Evolutionary conservation across 2,329 filamentous ascomycete species (phyloP), one percentile per base, ranked within the genome.

Genomic region (Nannizzia gypsea): DNA sequence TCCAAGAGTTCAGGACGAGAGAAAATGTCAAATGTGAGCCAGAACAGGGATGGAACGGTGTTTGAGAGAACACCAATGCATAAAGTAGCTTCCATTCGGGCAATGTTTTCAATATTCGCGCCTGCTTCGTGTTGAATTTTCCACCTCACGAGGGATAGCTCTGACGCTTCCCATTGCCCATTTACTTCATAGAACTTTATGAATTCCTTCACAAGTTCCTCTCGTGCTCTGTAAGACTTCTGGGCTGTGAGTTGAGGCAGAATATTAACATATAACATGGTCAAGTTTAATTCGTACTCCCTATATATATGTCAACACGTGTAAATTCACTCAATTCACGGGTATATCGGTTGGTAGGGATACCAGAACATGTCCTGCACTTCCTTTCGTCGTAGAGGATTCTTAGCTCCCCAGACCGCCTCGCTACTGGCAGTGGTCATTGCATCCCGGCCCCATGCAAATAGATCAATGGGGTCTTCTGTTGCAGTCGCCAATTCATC

Each of bases 1-100:
- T 3, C 9, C 8, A 36, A 36, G 31, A 36, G 31, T 3, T 36
- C 31, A 2, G 74, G 71, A 0, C 73, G 69, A 3, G 73, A 74
- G 65, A 71, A 77, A 6, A 80, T 64, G 42, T 78, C 72, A 61
- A 70, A 73, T 0, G 80, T 38, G 1, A 74, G 60, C 78, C 78
- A 80, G 67, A 79, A 80, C 0, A 67, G 65, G 0, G 75, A 71
- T 0, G 75, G 74, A 3, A 72, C 67, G 0, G 76, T 75, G 63
- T 80, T 80, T 46, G 71, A 69, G 0, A 77, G 66, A 22, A 75
- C 62, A 0, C 67, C 77, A 5, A 77, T 40, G 0, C 62, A 64
- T 55, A 69, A 66, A 2, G 63, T 44, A 4, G 64, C 63, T 59
- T 74, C 71, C 2, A 66, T 60, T n/a, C 66, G 63, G 0, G 67